phyloP scores from a whole-genome alignment of 2,329 filamentous ascomycete genomes.

The Drechslera avenae region DNA sequence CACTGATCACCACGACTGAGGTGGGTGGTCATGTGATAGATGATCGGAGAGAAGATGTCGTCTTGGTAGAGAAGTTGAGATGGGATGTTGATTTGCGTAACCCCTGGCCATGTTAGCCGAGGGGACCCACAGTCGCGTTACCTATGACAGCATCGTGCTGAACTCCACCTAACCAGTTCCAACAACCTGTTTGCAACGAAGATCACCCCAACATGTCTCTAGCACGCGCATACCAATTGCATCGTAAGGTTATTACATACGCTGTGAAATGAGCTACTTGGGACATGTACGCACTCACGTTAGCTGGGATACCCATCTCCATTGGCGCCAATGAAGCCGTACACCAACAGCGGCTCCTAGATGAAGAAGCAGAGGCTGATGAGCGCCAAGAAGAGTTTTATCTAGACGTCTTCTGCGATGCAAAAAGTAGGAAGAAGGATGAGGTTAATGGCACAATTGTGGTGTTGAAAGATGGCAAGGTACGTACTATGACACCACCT shows the following conservation, averaged over 20 bases:
- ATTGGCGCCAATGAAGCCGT: slow-evolving; percentile 59
- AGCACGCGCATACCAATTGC: not conserved
- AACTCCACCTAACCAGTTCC: slow-evolving; percentile 16
- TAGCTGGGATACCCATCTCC: slow-evolving; percentile 54
- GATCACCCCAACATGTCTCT: slow-evolving; percentile 7
- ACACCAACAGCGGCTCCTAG: slow-evolving; percentile 54
- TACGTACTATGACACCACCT: slow-evolving; percentile 24
- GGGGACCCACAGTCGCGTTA: slow-evolving; percentile 10
- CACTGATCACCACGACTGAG: not conserved
- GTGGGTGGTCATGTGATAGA: not conserved
- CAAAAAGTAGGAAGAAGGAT: slow-evolving; percentile 42
- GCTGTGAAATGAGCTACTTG: not conserved
- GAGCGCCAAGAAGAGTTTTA: slow-evolving; percentile 58
- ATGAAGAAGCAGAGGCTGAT: slow-evolving; percentile 55
- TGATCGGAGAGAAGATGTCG: not conserved
- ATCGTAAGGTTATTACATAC: not conserved
- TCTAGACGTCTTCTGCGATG: slow-evolving; percentile 54
- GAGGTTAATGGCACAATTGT: slow-evolving; percentile 52
- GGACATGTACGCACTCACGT: slow-evolving; percentile 38
- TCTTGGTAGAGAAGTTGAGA: not conserved
- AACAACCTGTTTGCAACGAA: slow-evolving; percentile 17
- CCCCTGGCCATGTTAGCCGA: slow-evolving; percentile 11
- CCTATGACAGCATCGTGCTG: slow-evolving; percentile 35
- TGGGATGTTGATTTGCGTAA: slow-evolving; percentile 1
- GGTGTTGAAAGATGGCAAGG: slow-evolving; percentile 53